Evolutionary conservation across 805 yeast species (phyloP), one percentile per base, ranked within the genome.

Genomic region (Yarrowia sp.): DNA sequence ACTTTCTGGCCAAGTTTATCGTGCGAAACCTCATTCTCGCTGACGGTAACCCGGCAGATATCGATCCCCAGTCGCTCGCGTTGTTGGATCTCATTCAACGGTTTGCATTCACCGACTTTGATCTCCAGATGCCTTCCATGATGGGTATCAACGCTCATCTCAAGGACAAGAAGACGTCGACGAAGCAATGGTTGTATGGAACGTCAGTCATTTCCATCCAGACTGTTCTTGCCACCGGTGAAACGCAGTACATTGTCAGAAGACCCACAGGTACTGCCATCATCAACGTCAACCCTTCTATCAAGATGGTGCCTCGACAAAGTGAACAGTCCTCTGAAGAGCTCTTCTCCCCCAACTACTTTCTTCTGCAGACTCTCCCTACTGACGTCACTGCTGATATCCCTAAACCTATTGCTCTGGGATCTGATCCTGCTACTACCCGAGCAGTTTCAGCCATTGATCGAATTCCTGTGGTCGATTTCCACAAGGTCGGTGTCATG

Each of bases 401-500:
- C 3, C 58, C 60, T 34, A 82, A 81, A 70, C 89, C 89, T 2
- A 70, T 85, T 4, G 83, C 86, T 2, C 74, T 88, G 10, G 80
- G 84, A 8, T 84, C 84, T 34, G 89, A 85, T 66, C 70, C 81
- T 15, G 70, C 80, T 74, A 76, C 81, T 15, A 72, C 74, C 1
- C 80, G 90, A 38, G 90, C 93, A 0, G 74, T 92, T 19, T 75
- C 83, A 7, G 81, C 86, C 17, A 80, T 92, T 69, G 97, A 91
- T 72, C 78, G 92, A 17, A 86, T 90, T 0, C 96, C 97, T 0
- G 86, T 88, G 8, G 89, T 89, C 5, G 90, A 88, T 55, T 88
- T 87, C 72, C 91, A 88, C 75, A 92, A 91, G 74, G 84, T 89
- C 46, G 97, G 97, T 0, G 79, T 92, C 20, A 73, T 92, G 20